phyloP scores from a whole-genome alignment of 768 basidiomycete species.

The Leccinum subgranulosum region DNA sequence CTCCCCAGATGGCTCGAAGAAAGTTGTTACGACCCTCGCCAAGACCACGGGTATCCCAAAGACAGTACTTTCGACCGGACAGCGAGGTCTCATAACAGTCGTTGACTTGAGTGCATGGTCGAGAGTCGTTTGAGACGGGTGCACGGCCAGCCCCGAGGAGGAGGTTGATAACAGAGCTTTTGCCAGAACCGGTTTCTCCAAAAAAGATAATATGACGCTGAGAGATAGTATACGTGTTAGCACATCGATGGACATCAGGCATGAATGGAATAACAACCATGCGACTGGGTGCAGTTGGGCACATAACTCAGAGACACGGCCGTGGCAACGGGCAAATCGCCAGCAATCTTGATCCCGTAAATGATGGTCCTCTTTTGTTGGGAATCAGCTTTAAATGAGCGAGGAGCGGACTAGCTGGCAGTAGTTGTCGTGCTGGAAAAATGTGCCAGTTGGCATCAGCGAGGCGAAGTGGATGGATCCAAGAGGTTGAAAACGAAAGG shows the following conservation, averaged over 20 bases:
- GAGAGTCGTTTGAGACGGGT: constrained; percentile 3
- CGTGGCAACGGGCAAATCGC: neutral
- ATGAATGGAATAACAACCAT: neutral
- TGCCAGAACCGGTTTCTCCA: constrained; percentile 24
- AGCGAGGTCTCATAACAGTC: constrained; percentile 3
- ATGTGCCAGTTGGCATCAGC: neutral
- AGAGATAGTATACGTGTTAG: neutral
- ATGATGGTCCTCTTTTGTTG: neutral
- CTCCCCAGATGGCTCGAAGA: constrained; percentile 2
- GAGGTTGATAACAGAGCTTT: constrained; percentile 28
- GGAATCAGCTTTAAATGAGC: neutral
- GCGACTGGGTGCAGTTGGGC: neutral
- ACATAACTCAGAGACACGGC: neutral
- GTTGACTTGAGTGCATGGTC: constrained; percentile 14
- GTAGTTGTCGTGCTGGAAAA: neutral
- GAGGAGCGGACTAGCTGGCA: neutral
- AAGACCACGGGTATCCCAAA: constrained; percentile 41
- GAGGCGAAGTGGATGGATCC: neutral
- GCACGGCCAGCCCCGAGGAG: constrained; percentile 13
- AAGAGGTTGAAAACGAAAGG: neutral
- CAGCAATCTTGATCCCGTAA: neutral
- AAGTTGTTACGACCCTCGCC: constrained; percentile 24
- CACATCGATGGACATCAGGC: neutral
- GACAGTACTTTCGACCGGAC: neutral
- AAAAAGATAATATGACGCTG: constrained; percentile 21